A percentile compares a stretch with the other conserved stretches of the same genome.
phyloP scores from a whole-genome alignment of 2,329 filamentous ascomycete species.

The Sporothrix brunneoviolacea region DNA sequence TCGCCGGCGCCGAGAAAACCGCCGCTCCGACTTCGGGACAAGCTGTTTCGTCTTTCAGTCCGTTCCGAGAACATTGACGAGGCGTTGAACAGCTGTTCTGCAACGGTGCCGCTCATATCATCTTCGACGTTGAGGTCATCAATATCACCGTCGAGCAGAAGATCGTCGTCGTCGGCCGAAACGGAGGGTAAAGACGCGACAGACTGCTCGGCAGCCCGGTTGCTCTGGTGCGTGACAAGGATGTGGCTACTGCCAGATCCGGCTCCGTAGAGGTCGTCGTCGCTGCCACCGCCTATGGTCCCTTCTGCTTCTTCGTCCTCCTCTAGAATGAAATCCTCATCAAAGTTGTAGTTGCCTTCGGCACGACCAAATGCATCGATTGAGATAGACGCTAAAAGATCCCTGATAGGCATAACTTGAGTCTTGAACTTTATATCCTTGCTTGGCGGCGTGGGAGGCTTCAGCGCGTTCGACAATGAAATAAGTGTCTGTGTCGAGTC shows the following conservation, averaged over 20 bases:
- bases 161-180: slow-evolving; percentile 9
- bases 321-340: slow-evolving; percentile 54
- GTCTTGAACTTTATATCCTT: slow-evolving; percentile 82
- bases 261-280: slow-evolving; percentile 21
- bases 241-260: slow-evolving; percentile 4
- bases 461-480: slow-evolving; percentile 67
- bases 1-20: too few relatives aligned
- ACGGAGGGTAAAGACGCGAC: slow-evolving; percentile 18
- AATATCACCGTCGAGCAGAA: slow-evolving; percentile 12
- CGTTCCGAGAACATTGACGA: slow-evolving; percentile 34
- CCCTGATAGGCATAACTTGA: slow-evolving; percentile 74
- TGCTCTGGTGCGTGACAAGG: neutral
- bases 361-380: slow-evolving; percentile 69
- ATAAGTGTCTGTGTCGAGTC: slow-evolving; percentile 95
- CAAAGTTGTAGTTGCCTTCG: slow-evolving; percentile 56
- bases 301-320: slow-evolving; percentile 39
- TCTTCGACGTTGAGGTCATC: slow-evolving; percentile 6
- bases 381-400: slow-evolving; percentile 84
- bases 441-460: slow-evolving; percentile 75
- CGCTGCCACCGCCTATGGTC: slow-evolving; percentile 23
- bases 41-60: slow-evolving; percentile 27
- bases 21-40: neutral
- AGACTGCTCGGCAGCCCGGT: slow-evolving; percentile 9
- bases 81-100: slow-evolving; percentile 44
- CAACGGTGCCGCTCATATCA: slow-evolving; percentile 21